Conservation (phyloP, 2,329 filamentous ascomycete genomes). For the Periconia digitata region DNA sequence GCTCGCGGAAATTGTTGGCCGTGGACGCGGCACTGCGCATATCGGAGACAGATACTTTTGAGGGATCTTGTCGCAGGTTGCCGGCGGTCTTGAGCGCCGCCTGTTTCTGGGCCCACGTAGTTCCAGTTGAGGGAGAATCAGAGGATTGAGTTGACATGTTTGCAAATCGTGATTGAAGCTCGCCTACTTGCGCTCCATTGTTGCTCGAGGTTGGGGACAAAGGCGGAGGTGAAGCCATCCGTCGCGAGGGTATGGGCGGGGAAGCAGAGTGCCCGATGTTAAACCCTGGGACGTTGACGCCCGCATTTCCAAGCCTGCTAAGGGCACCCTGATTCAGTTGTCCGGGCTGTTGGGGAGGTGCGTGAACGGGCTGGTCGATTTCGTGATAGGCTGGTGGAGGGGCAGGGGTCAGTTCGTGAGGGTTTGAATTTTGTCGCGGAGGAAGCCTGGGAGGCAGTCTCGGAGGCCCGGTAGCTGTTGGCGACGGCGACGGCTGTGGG, state of each 20-base stretch:
- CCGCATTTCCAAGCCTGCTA: slow-evolving; percentile 68
- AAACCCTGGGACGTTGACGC: slow-evolving; percentile 75
- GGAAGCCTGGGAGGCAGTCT: slow-evolving; percentile 70
- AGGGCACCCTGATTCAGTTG: slow-evolving; percentile 62
- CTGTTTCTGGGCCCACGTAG: slow-evolving; percentile 65
- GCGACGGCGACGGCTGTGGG: slow-evolving; percentile 47
- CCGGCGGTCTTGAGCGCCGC: slow-evolving; percentile 63
- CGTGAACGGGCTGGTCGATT: slow-evolving; percentile 19
- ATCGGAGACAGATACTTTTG: slow-evolving; percentile 62
- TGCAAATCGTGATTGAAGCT: slow-evolving; percentile 68
- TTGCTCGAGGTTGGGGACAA: slow-evolving; percentile 25
- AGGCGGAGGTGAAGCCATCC: slow-evolving; percentile 25
- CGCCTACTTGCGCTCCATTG: slow-evolving; percentile 56
- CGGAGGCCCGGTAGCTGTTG: slow-evolving; percentile 46
- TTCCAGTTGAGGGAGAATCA: slow-evolving; percentile 50
- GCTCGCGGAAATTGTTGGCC: slow-evolving; percentile 68
- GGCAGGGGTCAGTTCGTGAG: slow-evolving; percentile 47
- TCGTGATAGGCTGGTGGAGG: slow-evolving; percentile 55
- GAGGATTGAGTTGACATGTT: slow-evolving; percentile 40
- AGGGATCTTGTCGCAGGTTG: slow-evolving; percentile 62
- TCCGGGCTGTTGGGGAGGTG: slow-evolving; percentile 34
- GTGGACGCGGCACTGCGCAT: slow-evolving; percentile 61
- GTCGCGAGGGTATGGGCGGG: slow-evolving; percentile 33
- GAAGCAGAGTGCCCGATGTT: slow-evolving; percentile 63
- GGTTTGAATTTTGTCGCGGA: slow-evolving; percentile 62